Conservation (phyloP, 2,329 filamentous ascomycete species). For the Diaporthe ilicicola region DNA sequence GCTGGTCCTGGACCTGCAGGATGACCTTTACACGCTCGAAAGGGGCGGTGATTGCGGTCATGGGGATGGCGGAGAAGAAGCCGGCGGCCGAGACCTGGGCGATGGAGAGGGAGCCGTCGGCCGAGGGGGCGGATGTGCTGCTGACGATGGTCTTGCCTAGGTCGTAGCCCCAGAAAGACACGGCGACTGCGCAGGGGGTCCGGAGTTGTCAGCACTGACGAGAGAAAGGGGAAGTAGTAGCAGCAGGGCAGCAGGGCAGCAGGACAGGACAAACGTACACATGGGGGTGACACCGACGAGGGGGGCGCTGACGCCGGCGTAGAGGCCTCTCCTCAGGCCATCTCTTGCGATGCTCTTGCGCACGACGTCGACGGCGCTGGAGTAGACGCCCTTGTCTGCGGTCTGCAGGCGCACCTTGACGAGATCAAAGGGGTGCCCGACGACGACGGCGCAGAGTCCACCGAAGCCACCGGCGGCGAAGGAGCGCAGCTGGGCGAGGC, state of each 20-base stretch:
- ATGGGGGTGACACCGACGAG: slow-evolving; percentile 97
- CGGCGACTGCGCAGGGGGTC: slow-evolving; percentile 61
- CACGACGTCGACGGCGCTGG: slow-evolving; percentile 89
- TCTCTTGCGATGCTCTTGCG: slow-evolving; percentile 87
- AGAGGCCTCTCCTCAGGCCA: slow-evolving; percentile 81
- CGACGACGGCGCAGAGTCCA: slow-evolving; percentile 90
- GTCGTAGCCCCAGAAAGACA: slow-evolving; percentile 88
- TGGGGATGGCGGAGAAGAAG: slow-evolving; percentile 97
- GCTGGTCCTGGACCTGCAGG: slow-evolving; percentile 94
- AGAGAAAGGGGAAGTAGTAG: neutral
- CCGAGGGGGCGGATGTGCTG: slow-evolving; percentile 68
- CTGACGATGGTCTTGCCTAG: slow-evolving; percentile 90
- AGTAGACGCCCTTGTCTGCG: slow-evolving; percentile 92
- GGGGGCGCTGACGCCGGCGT: slow-evolving; percentile 96
- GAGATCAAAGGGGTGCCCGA: slow-evolving; percentile 96
- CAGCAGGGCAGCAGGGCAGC: neutral
- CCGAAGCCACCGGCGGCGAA: slow-evolving; percentile 91
- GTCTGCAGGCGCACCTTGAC: slow-evolving; percentile 98
- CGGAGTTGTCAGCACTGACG: slow-evolving; percentile 8
- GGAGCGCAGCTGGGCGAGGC: slow-evolving; percentile 72
- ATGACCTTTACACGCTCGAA: slow-evolving; percentile 99
- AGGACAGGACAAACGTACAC: slow-evolving; percentile 76
- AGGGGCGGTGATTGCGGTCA: slow-evolving; percentile 97
- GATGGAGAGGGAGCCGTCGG: slow-evolving; percentile 78
- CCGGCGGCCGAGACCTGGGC: slow-evolving; percentile 90